phyloP scores from a whole-genome alignment of 257 asterid species.

The Nicotiana obtusifolia region DNA sequence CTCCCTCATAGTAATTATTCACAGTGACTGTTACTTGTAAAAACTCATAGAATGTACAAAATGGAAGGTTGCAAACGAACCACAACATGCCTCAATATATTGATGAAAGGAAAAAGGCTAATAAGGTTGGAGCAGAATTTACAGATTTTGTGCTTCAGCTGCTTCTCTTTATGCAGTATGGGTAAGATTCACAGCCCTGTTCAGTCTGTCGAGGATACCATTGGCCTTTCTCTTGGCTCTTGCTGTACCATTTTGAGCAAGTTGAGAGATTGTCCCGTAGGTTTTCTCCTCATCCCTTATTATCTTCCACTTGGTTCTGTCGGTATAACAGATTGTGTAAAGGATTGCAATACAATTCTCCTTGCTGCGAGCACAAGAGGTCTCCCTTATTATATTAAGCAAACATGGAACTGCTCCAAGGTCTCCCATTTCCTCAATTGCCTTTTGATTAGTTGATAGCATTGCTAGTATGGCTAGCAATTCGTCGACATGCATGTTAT shows the following conservation, averaged over 20 bases:
- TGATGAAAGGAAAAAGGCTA: conserved; percentile 1
- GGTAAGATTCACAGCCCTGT: conserved; percentile 38
- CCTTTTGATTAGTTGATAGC: conserved; percentile 63
- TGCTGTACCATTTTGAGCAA: conserved; percentile 64
- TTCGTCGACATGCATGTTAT: conserved; percentile 55
- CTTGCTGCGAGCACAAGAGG: conserved; percentile 43
- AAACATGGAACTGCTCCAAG: conserved; percentile 61
- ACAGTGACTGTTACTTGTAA: conserved; percentile 29
- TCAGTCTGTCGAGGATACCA: conserved; percentile 68
- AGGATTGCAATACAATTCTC: conserved; percentile 73
- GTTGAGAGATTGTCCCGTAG: conserved; percentile 54
- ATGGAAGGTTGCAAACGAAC: conserved; percentile 23
- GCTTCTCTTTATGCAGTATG: conserved; percentile 55
- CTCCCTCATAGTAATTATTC: conserved; percentile 33
- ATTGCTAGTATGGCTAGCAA: conserved; percentile 70
- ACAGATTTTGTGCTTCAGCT: conserved; percentile 37
- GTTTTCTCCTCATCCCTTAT: conserved; percentile 60
- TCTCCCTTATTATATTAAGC: conserved; percentile 58
- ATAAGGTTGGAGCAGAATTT: conserved; percentile 48
- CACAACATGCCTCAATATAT: conserved; percentile 32
- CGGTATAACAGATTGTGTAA: conserved; percentile 48
- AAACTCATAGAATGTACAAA: conserved; percentile 41
- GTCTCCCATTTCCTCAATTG: conserved; percentile 65
- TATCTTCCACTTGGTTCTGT: conserved; percentile 62
- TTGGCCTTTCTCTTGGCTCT: conserved; percentile 85